These are phyloP conservation scores for Peronospora farinosa DNA, from an alignment of 352 stramenopile species.

Conservation along the genomic window DNA sequence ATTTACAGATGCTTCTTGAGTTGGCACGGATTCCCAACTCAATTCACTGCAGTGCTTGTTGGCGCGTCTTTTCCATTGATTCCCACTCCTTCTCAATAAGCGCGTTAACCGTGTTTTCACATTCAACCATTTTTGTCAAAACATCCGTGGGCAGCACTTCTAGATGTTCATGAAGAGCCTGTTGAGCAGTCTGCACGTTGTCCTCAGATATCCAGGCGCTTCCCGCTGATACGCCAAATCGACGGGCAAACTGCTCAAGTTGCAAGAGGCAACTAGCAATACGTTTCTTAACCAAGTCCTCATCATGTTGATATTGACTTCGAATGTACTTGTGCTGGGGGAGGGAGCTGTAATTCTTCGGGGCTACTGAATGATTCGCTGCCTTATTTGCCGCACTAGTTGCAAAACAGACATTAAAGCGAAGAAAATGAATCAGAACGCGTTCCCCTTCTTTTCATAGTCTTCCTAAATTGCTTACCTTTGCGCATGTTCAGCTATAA, in stretches of 20 bases:
- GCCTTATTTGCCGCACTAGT: conserved; percentile 19
- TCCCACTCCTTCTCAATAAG: conserved; percentile 55
- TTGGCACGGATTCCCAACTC: conserved; percentile 30
- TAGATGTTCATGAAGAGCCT: conserved; percentile 52
- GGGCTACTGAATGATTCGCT: neutral
- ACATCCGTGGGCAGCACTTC: conserved; percentile 50
- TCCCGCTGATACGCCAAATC: conserved; percentile 44
- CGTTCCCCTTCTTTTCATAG: neutral
- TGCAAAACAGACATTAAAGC: conserved; percentile 5
- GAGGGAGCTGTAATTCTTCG: conserved; percentile 34
- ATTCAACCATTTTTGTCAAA: conserved; percentile 49
- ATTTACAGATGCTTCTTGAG: conserved; percentile 14
- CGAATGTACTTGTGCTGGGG: conserved; percentile 32
- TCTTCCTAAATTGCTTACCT: conserved; percentile 20
- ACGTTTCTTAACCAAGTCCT: conserved; percentile 33
- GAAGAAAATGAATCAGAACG: too few species aligned
- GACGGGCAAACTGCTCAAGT: conserved; percentile 36
- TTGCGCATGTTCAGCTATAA: conserved; percentile 26
- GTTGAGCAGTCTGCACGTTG: conserved; percentile 45
- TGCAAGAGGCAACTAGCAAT: conserved; percentile 34
- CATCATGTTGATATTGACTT: conserved; percentile 45
- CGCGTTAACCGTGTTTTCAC: conserved; percentile 39
- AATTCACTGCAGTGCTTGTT: conserved; percentile 39
- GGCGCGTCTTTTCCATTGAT: conserved; percentile 43
- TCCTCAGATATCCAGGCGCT: conserved; percentile 36